Conservation (phyloP, 2,329 filamentous ascomycete genomes). For the Nothophoma quercina region DNA sequence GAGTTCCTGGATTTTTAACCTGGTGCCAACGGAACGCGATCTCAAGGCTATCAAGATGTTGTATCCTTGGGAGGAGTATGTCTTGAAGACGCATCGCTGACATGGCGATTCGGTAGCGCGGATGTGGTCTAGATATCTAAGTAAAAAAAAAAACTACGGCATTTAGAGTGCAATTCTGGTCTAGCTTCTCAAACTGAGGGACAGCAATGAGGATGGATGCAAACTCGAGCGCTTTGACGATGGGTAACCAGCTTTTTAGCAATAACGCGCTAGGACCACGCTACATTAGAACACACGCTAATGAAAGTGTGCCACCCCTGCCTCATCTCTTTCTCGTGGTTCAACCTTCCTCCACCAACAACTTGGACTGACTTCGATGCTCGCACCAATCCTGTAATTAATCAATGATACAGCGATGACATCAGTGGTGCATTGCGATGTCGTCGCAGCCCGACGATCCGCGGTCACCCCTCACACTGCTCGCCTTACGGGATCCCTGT, state of each 20-base stretch:
- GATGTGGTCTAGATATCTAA: no score
- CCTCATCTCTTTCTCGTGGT: background rate
- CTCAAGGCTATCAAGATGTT: background rate
- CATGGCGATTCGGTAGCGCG: background rate
- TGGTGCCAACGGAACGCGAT: background rate
- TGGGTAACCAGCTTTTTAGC: background rate
- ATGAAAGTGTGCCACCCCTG: background rate
- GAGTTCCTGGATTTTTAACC: background rate
- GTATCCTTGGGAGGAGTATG: conserved; percentile 2
- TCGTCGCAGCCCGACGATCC: background rate
- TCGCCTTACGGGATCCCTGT: background rate
- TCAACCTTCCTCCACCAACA: background rate
- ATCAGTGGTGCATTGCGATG: no score
- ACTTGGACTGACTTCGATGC: background rate
- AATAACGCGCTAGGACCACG: conserved; percentile 3
- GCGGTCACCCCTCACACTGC: background rate
- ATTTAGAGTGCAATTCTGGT: no score
- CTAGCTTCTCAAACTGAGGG: no score
- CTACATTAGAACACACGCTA: conserved; percentile 4
- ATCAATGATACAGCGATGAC: no score
- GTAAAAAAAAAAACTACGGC: no score
- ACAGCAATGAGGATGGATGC: no score
- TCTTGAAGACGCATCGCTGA: background rate
- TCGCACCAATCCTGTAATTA: background rate
- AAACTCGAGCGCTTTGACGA: no score